phyloP scores from a whole-genome alignment of 2,329 filamentous ascomycete species.

The Fusarium sp. region DNA sequence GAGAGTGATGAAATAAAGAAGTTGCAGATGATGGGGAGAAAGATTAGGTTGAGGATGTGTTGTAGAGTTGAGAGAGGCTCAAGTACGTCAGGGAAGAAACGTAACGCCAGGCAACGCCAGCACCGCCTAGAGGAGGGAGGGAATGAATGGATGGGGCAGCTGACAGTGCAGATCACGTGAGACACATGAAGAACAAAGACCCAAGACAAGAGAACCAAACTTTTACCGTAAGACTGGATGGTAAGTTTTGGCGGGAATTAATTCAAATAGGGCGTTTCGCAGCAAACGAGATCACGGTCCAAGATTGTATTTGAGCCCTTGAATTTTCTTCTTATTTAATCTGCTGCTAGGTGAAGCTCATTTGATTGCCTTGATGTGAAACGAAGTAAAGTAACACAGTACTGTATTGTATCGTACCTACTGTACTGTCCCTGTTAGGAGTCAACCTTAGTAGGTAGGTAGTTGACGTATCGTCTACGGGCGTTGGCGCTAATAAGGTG shows the following conservation, averaged over 20 bases:
- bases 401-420: background rate
- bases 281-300: background rate
- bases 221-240: background rate
- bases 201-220: background rate
- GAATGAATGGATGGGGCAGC: slow-evolving; percentile 43
- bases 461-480: slow-evolving; percentile 1
- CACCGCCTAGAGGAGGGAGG: slow-evolving; percentile 34
- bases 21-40: slow-evolving; percentile 45
- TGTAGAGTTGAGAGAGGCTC: slow-evolving; percentile 43
- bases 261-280: background rate
- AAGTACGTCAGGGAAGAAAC: slow-evolving; percentile 54
- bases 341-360: background rate
- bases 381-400: slow-evolving; percentile 6
- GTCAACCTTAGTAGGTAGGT: background rate
- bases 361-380: slow-evolving; percentile 7
- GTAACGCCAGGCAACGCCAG: slow-evolving; percentile 48
- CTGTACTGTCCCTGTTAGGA: slow-evolving; percentile 3
- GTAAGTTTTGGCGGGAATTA: background rate
- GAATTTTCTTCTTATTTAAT: background rate
- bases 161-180: slow-evolving; percentile 47
- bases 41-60: slow-evolving; percentile 45
- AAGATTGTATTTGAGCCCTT: background rate
- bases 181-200: slow-evolving; percentile 17
- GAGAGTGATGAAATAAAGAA: slow-evolving; percentile 37
- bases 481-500: background rate